phyloP scores from a whole-genome alignment of 1,139 yeast species.

The Sugiyamaella grinbergsii region DNA sequence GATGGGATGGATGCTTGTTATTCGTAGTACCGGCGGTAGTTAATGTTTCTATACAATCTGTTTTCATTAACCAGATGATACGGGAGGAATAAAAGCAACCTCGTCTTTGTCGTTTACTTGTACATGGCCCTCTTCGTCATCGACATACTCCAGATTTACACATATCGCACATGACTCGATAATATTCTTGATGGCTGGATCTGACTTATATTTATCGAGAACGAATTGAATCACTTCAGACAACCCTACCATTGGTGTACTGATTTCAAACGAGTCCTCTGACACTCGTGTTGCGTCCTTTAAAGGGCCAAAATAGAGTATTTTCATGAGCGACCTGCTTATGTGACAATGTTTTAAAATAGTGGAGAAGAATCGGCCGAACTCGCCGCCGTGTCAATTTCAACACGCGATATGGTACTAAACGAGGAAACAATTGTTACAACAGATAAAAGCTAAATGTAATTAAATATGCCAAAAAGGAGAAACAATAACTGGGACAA shows the following conservation, averaged over 20 bases:
- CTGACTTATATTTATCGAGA: constrained; percentile 4
- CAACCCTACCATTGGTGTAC: neutral
- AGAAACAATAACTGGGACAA: too few relatives aligned
- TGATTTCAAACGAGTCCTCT: constrained; percentile 10
- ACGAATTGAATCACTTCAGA: constrained; percentile 1
- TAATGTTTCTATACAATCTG: neutral
- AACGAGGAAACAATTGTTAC: too few relatives aligned
- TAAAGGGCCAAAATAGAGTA: constrained; percentile 32
- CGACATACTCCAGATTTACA: constrained; percentile 41
- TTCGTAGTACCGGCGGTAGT: too few relatives aligned
- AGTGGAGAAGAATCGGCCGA: too few relatives aligned
- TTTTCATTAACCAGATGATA: constrained; percentile 41
- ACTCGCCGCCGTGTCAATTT: too few relatives aligned
- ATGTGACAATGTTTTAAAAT: neutral
- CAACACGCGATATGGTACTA: too few relatives aligned
- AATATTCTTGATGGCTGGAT: constrained; percentile 27
- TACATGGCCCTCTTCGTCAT: constrained; percentile 26
- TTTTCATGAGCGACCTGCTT: constrained; percentile 21
- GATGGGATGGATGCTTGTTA: too few relatives aligned
- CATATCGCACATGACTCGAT: constrained; percentile 41
- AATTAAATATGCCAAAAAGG: too few relatives aligned
- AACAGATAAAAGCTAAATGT: too few relatives aligned
- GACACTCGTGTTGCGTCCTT: constrained; percentile 23
- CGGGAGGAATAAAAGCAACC: constrained; percentile 46
- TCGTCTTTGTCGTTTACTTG: constrained; percentile 36